phyloP scores from a whole-genome alignment of 495 filamentous ascomycete species.

The Talaromyces adpressus region DNA sequence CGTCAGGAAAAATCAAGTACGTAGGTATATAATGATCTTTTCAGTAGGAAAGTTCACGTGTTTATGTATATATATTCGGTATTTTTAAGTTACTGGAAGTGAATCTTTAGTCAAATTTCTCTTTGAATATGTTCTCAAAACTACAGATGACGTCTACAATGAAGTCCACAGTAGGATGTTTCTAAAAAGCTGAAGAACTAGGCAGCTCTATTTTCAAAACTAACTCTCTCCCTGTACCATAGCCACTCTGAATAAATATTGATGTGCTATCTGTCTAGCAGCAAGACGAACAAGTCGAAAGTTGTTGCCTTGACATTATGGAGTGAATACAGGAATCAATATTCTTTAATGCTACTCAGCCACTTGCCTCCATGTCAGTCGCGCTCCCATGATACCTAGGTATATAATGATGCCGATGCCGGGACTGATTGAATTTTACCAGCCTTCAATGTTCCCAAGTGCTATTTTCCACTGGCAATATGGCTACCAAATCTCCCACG shows the following conservation, averaged over 20 bases:
- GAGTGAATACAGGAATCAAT: not conserved
- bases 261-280: not conserved
- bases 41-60: too few relatives aligned
- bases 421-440: not conserved
- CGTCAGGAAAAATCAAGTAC: too few relatives aligned
- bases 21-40: too few relatives aligned
- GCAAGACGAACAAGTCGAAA: not conserved
- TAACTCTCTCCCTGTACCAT: not conserved
- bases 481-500: not conserved
- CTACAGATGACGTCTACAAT: not conserved
- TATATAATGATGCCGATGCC: not conserved
- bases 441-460: not conserved
- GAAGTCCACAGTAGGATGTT: not conserved
- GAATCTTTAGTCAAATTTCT: not conserved
- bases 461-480: not conserved
- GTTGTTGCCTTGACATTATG: not conserved
- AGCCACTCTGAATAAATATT: not conserved
- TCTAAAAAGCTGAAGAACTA: not conserved
- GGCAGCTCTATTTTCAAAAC: not conserved
- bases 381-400: not conserved
- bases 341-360: not conserved
- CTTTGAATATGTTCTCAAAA: not conserved
- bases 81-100: too few relatives aligned
- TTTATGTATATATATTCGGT: not conserved
- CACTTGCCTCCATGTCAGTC: not conserved